Percentiles rank a stretch among this genome's conserved stretches.
Evolutionary conservation across 148 eudicot species (phyloP).

Genomic region (Arctostaphylos glauca): DNA sequence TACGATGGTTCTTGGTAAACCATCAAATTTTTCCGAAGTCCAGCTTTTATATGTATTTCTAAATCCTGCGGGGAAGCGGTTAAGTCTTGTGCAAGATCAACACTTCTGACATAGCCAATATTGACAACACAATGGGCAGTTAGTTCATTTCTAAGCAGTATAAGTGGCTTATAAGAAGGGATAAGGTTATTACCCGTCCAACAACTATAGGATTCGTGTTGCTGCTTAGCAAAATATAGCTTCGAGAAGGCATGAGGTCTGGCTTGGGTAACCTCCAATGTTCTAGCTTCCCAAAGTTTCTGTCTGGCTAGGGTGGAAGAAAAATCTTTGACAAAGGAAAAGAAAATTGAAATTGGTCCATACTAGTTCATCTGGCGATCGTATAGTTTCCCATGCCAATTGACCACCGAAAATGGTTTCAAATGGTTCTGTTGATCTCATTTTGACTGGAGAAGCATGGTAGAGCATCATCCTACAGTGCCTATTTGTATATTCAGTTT

Average conservation of each 20-base stretch:
- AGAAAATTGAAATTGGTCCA: background rate
- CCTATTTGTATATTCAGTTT: background rate
- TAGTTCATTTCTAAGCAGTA: too few relatives aligned
- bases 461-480: background rate
- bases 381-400: background rate
- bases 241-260: background rate
- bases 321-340: background rate
- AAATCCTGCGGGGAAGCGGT: too few relatives aligned
- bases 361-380: background rate
- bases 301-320: background rate
- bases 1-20: background rate
- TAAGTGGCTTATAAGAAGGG: background rate
- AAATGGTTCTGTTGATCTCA: background rate
- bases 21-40: too few relatives aligned
- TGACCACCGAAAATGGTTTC: background rate
- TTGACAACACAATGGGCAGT: too few relatives aligned
- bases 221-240: background rate
- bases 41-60: background rate
- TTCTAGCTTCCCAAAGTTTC: background rate
- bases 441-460: background rate
- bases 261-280: background rate
- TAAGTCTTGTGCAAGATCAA: too few relatives aligned
- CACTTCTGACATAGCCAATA: too few relatives aligned
- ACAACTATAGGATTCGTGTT: background rate
- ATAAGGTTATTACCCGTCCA: background rate